Conservation (phyloP, 176 grass and related monocot genomes). For the Tillandsia fasciculata region DNA sequence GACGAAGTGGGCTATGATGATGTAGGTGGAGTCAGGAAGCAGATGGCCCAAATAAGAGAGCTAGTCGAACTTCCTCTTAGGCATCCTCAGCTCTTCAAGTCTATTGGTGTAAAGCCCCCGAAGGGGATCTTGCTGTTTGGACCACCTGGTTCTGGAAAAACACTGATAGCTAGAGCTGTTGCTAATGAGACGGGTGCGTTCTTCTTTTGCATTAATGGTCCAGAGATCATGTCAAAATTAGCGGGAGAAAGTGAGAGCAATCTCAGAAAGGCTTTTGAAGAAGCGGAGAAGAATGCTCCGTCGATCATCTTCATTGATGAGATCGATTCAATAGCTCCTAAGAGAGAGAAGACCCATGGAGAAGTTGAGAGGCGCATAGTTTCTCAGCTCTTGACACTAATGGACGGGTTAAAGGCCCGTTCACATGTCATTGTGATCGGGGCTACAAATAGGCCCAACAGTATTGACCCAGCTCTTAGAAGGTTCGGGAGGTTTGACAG, state of each 20-base stretch:
- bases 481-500: slow-evolving; percentile 75
- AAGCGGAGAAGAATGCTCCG: slow-evolving; percentile 86
- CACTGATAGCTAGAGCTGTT: slow-evolving; percentile 65
- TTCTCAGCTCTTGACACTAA: slow-evolving; percentile 71
- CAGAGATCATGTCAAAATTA: slow-evolving; percentile 79
- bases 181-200: slow-evolving; percentile 86
- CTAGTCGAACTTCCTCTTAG: slow-evolving; percentile 73
- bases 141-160: slow-evolving; percentile 78
- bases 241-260: slow-evolving; percentile 83
- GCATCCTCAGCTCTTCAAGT: slow-evolving; percentile 75
- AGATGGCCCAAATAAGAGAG: slow-evolving; percentile 84
- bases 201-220: slow-evolving; percentile 81
- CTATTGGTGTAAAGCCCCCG: slow-evolving; percentile 76
- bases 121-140: slow-evolving; percentile 67
- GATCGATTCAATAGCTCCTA: slow-evolving; percentile 76
- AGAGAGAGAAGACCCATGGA: slow-evolving; percentile 79
- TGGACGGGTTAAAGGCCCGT: slow-evolving; percentile 73
- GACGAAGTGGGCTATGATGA: slow-evolving; percentile 85
- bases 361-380: slow-evolving; percentile 79
- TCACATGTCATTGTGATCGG: slow-evolving; percentile 87
- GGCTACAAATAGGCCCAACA: slow-evolving; percentile 71
- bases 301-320: slow-evolving; percentile 88
- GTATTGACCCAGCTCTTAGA: slow-evolving; percentile 78
- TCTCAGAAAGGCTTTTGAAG: slow-evolving; percentile 78
- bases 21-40: slow-evolving; percentile 74